These are phyloP conservation scores for Elsinoe australis DNA, from an alignment of 2,329 filamentous ascomycete genomes.

Conservation along the genomic window DNA sequence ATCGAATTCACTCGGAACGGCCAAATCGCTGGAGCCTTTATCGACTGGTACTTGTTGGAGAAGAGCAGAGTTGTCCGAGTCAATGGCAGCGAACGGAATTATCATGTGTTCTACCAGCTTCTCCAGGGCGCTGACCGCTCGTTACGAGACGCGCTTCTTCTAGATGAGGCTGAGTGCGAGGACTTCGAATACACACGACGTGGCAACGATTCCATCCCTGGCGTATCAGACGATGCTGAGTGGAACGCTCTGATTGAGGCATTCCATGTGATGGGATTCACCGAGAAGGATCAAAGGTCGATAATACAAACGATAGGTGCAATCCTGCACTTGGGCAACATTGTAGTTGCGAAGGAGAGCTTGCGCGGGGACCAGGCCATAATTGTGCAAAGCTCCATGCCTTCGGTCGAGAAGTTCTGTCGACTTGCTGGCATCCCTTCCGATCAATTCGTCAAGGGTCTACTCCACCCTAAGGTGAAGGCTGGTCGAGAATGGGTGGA, in stretches of 20 bases:
- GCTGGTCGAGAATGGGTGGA: conserved; percentile 97
- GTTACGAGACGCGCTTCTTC: conserved; percentile 67
- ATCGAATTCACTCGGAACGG: conserved; percentile 87
- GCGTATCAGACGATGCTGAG: conserved; percentile 82
- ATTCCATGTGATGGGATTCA: conserved; percentile 89
- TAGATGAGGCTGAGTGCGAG: conserved; percentile 67
- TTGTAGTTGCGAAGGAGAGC: conserved; percentile 83
- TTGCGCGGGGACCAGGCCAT: conserved; percentile 84
- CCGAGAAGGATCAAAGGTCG: conserved; percentile 69
- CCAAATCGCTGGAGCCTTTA: conserved; percentile 89
- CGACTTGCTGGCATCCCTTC: conserved; percentile 73
- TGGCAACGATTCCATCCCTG: conserved; percentile 84
- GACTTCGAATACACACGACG: conserved; percentile 88
- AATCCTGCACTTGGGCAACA: conserved; percentile 87
- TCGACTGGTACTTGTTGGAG: conserved; percentile 96
- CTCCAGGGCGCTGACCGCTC: conserved; percentile 69
- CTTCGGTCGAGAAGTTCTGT: conserved; percentile 71
- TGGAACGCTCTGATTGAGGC: conserved; percentile 88
- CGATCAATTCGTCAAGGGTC: conserved; percentile 77
- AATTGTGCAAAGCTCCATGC: conserved; percentile 64
- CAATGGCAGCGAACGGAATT: conserved; percentile 83
- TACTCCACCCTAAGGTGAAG: conserved; percentile 89
- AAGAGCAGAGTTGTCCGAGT: conserved; percentile 95
- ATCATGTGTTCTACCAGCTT: conserved; percentile 96
- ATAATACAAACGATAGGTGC: conserved; percentile 85